Evolutionary conservation across 352 stramenopile genomes (phyloP).

Genomic region (Phytopythium sindhum): DNA sequence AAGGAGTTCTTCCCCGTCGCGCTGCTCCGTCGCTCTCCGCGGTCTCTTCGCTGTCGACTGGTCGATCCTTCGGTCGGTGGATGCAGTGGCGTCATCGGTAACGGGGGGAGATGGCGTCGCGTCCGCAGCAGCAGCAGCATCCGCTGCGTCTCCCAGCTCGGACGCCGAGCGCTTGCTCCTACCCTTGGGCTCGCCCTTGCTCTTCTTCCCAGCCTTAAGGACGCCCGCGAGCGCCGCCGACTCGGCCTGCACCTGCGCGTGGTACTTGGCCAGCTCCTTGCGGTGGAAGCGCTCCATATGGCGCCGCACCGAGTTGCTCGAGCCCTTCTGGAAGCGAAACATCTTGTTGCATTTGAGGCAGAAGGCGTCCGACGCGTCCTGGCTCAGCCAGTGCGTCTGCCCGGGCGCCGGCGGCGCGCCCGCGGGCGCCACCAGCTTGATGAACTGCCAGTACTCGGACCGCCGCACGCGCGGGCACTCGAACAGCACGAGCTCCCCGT

Average conservation of each 20-base stretch:
- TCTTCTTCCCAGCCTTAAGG: background rate
- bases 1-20: conserved; percentile 29
- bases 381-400: conserved; percentile 52
- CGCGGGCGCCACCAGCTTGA: conserved; percentile 44
- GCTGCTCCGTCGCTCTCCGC: conserved; percentile 13
- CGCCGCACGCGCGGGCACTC: conserved; percentile 53
- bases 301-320: conserved; percentile 51
- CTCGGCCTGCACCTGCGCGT: conserved; percentile 18
- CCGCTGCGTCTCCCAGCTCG: background rate
- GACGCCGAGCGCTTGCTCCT: background rate
- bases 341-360: conserved; percentile 43
- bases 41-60: background rate
- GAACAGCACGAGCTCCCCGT: conserved; percentile 50
- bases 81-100: background rate
- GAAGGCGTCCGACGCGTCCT: conserved; percentile 48
- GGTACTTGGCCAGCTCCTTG: conserved; percentile 34
- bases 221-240: background rate
- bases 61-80: background rate
- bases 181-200: background rate
- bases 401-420: conserved; percentile 19
- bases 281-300: conserved; percentile 59
- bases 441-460: conserved; percentile 63
- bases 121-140: background rate
- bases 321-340: conserved; percentile 55
- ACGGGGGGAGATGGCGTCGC: background rate